Conservation (phyloP, 495 filamentous ascomycete species). For the Xylaria castorea region DNA sequence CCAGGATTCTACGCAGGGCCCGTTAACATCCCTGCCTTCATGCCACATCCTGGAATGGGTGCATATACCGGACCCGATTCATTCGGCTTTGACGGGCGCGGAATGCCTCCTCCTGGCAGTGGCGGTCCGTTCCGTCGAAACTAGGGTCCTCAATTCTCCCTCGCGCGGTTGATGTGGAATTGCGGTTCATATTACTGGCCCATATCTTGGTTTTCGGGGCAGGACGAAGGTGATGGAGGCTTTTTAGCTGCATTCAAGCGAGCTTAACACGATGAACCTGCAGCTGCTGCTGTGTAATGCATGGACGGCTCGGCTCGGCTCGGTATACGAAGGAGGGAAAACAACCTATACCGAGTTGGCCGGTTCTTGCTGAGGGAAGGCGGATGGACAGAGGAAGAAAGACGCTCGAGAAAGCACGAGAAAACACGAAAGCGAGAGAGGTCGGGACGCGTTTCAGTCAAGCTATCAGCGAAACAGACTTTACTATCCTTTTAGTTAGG, state of each 20-base stretch:
- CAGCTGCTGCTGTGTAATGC: not conserved
- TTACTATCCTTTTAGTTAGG: conserved; percentile 2
- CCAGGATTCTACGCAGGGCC: conserved; percentile 57
- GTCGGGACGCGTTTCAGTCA: conserved; percentile 15
- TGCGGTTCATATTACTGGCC: not conserved
- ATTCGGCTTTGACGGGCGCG: conserved; percentile 52
- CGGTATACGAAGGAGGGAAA: not conserved
- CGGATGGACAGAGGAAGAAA: not conserved
- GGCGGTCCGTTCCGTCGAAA: conserved; percentile 44
- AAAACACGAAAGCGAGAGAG: not conserved
- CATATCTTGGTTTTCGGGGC: conserved; percentile 7
- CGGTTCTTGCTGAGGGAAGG: not conserved
- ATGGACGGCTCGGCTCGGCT: not conserved
- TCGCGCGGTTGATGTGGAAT: not conserved
- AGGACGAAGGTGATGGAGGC: not conserved
- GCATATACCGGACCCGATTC: conserved; percentile 57
- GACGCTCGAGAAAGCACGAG: too few relatives aligned
- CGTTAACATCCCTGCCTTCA: conserved; percentile 43
- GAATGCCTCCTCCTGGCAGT: conserved; percentile 48
- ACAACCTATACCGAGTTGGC: not conserved
- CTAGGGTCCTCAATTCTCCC: conserved; percentile 22
- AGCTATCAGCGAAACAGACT: conserved; percentile 4
- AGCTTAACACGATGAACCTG: not conserved
- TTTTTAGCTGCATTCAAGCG: not conserved
- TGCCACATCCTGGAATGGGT: conserved; percentile 54